Conservation (phyloP, 371 early-diverging fungal genomes). For the Phascolomyces articulosus region DNA sequence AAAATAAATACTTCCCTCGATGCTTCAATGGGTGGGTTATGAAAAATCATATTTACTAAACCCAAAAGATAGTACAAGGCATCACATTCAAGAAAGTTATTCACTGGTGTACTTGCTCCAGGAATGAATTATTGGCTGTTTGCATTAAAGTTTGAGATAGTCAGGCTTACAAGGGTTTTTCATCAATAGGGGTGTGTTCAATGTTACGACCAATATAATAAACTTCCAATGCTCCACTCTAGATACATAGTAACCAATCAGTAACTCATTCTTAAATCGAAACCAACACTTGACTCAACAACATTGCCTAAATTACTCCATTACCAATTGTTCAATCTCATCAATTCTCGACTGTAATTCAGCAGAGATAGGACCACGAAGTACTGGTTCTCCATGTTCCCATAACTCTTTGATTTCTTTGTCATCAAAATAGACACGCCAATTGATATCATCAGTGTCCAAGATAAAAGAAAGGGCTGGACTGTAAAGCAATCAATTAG, state of each 20-base stretch:
- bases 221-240: too few relatives aligned
- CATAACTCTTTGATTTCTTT: not conserved
- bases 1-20: not conserved
- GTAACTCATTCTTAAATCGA: too few relatives aligned
- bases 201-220: too few relatives aligned
- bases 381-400: not conserved
- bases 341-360: not conserved
- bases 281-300: not conserved
- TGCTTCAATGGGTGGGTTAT: not conserved
- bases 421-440: not conserved
- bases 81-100: not conserved
- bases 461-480: not conserved
- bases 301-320: not conserved
- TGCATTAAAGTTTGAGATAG: too few relatives aligned
- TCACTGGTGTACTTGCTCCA: not conserved
- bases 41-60: conserved; percentile 3
- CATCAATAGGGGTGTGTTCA: too few relatives aligned
- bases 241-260: too few relatives aligned
- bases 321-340: not conserved
- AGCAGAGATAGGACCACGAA: not conserved
- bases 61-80: not conserved
- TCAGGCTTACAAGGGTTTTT: too few relatives aligned
- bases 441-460: not conserved
- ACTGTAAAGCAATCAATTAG: not conserved
- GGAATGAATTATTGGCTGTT: too few relatives aligned